Base-by-base conservation (phyloP, 2,329 filamentous ascomycete genomes). In the Fusarium buxicola region DNA sequence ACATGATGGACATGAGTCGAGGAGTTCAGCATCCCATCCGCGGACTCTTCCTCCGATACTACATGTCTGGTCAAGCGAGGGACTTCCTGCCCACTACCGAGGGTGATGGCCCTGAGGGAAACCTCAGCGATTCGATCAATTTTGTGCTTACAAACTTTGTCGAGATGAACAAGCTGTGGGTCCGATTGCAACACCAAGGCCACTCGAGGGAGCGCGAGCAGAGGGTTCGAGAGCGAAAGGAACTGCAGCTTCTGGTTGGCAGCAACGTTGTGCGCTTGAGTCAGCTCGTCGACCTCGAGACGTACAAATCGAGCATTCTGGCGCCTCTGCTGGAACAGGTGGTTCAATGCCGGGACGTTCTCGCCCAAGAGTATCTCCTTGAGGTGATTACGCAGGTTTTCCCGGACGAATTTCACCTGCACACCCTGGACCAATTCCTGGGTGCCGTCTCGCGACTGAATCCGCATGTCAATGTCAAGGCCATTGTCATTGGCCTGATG, bases 1-100 rank as follows among this genome's bases (percentile, higher is more conserved):
- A 99, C 77, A 99, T 99, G 95, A 99, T 99, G 95, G 95, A 99
- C 78, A 99, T 99, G 95, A 98, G 93, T 78, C 87, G 95, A 63
- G 95, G 95, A 54, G 94, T 99, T 18, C 95, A 99, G 74, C 95
- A 99, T 77, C 95, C 95, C 13, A 94, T 97, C 63, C 92, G 95
- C 55, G 95, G 95, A 15, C 83, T 99, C 52, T 99, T 99, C 76
- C 80, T 99, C 72, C 89, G 95, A 74, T 99, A 99, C 79, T 99
- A 97, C 75, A 86, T 99, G 47, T 95, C 92, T 21, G 94, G 95
- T 32, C 95, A 99, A 80, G 94, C 95, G 34, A 86, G 95, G 72
- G 95, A 99, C 77, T 88, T 88, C 74, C 83, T 99, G 47, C 95
- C 95, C 0, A 86, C 86, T 2, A 92, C 92, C 43, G 89, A 88